Evolutionary conservation across 345 rosid species (phyloP).

Genomic region (Eucalyptus tenuipes): DNA sequence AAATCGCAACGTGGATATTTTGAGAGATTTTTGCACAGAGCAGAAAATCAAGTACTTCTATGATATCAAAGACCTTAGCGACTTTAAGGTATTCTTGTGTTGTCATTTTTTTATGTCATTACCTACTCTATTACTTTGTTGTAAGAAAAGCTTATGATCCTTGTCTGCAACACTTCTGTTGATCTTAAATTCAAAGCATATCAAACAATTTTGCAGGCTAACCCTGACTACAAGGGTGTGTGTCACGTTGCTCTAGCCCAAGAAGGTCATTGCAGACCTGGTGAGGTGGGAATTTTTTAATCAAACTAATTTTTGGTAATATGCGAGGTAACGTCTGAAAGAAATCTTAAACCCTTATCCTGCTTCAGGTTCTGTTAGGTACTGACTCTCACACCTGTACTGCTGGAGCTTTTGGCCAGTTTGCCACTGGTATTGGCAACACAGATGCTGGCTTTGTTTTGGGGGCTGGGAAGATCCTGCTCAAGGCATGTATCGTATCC

Average conservation of each 20-base stretch:
- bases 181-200: background rate
- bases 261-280: slow-evolving; percentile 99
- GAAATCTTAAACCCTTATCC: background rate
- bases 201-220: slow-evolving; percentile 41
- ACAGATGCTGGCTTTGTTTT: slow-evolving; percentile 95
- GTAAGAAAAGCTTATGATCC: background rate
- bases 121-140: background rate
- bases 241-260: slow-evolving; percentile 98
- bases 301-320: background rate
- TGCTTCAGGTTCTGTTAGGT: slow-evolving; percentile 70
- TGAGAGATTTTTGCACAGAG: slow-evolving; percentile 83
- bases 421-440: slow-evolving; percentile 98
- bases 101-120: background rate
- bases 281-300: slow-evolving; percentile 50
- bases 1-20: slow-evolving; percentile 88
- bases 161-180: background rate
- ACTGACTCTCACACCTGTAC: slow-evolving; percentile 98
- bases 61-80: slow-evolving; percentile 79
- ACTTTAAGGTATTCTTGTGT: slow-evolving; percentile 54
- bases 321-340: background rate
- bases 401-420: slow-evolving; percentile 97
- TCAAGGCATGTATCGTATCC: slow-evolving; percentile 44
- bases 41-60: slow-evolving; percentile 93
- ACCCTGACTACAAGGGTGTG: slow-evolving; percentile 98
- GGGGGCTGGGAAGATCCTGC: slow-evolving; percentile 89